Conservation (phyloP, 768 basidiomycete genomes). For the Chalciporus pseudorubinellus region DNA sequence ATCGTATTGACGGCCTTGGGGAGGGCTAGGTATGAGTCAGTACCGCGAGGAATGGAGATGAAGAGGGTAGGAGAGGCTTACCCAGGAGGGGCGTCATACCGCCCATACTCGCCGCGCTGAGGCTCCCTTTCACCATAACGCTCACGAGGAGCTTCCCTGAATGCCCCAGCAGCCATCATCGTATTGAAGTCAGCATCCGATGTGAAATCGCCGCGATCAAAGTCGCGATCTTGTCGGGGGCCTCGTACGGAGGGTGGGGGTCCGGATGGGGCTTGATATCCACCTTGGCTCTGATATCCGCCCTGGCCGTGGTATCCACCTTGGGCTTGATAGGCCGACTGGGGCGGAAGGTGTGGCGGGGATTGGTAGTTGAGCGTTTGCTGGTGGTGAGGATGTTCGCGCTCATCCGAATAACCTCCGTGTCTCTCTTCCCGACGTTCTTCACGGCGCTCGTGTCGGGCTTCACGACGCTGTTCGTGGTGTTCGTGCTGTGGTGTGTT, state of each 20-base stretch:
- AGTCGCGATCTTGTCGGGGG: conserved; percentile 6
- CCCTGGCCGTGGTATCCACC: background rate
- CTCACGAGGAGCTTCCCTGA: background rate
- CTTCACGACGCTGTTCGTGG: conserved; percentile 13
- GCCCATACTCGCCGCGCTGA: background rate
- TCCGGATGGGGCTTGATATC: conserved; percentile 4
- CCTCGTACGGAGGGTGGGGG: conserved; percentile 2
- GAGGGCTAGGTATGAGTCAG: conserved; percentile 7
- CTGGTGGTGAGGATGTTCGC: background rate
- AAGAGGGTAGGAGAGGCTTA: conserved; percentile 4
- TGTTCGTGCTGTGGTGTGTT: background rate
- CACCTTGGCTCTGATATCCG: background rate
- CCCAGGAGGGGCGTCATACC: conserved; percentile 10
- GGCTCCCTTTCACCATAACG: background rate
- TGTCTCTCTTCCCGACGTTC: background rate
- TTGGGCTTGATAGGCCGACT: background rate
- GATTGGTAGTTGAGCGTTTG: background rate
- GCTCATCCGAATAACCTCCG: background rate
- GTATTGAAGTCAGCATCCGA: conserved; percentile 25
- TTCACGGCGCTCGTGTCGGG: conserved; percentile 7
- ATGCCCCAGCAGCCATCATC: conserved; percentile 19
- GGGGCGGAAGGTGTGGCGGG: background rate
- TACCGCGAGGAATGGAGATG: background rate
- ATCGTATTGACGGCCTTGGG: conserved; percentile 3
- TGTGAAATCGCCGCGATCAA: conserved; percentile 28